Evolutionary conservation across 257 asterid genomes (phyloP).

Genomic region (Lantana camara): DNA sequence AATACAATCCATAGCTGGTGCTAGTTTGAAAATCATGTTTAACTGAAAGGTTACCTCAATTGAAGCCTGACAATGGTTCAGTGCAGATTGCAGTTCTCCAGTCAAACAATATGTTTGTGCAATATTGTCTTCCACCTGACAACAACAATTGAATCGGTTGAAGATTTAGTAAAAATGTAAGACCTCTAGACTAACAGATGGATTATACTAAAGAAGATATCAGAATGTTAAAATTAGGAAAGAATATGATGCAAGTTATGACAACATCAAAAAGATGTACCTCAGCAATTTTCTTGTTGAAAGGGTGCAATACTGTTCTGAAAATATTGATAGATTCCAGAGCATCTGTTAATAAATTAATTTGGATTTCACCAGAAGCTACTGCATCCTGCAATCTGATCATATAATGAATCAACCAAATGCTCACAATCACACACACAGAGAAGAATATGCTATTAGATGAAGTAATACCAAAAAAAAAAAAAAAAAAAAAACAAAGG

Average conservation of each 20-base stretch:
- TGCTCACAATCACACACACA: neutral
- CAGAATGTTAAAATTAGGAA: neutral
- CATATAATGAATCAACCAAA: conserved; percentile 13
- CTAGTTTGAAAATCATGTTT: conserved; percentile 14
- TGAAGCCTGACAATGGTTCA: conserved; percentile 77
- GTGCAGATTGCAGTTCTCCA: conserved; percentile 67
- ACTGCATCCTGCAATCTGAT: conserved; percentile 70
- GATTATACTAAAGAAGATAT: neutral
- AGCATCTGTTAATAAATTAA: conserved; percentile 43
- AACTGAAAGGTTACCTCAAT: conserved; percentile 49
- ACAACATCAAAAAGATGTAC: conserved; percentile 37
- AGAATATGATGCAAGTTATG: neutral
- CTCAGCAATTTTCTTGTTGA: conserved; percentile 87
- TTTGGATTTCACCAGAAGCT: conserved; percentile 44
- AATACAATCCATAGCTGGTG: neutral
- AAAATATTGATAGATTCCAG: conserved; percentile 44
- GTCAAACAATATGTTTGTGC: conserved; percentile 73
- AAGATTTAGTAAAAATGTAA: conserved; percentile 6
- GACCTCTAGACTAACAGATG: conserved; percentile 2
- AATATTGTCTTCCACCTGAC: conserved; percentile 76
- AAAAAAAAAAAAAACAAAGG: neutral
- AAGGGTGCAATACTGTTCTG: conserved; percentile 56
- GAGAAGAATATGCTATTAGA: neutral
- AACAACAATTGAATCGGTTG: conserved; percentile 18
- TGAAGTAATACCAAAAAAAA: conserved; percentile 12